phyloP scores from a whole-genome alignment of 2,329 filamentous ascomycete genomes.

The Tolypocladium sp. region DNA sequence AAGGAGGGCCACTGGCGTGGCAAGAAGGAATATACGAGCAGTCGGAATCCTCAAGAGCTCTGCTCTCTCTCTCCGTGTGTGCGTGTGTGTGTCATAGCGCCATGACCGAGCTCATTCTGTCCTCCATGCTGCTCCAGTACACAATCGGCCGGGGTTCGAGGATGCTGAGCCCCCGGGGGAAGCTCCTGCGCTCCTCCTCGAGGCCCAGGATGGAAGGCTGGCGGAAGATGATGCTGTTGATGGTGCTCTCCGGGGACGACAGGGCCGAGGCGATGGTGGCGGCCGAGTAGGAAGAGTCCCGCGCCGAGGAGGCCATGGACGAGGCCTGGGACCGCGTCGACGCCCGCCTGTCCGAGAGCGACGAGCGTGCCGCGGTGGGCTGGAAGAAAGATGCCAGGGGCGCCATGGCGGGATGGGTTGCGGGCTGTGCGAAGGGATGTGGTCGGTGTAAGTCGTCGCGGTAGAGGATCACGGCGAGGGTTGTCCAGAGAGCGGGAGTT shows the following conservation, averaged over 20 bases:
- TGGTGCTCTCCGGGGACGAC: slow-evolving; percentile 37
- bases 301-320: slow-evolving; percentile 31
- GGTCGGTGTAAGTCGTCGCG: not conserved
- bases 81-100: not conserved
- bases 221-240: slow-evolving; percentile 51
- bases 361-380: not conserved
- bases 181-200: slow-evolving; percentile 46
- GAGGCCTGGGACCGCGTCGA: slow-evolving; percentile 39
- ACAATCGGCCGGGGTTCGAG: slow-evolving; percentile 54
- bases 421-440: not conserved
- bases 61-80: not conserved
- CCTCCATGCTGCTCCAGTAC: slow-evolving; percentile 55
- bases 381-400: not conserved
- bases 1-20: not conserved
- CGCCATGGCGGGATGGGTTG: not conserved
- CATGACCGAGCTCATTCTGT: slow-evolving; percentile 37
- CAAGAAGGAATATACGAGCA: not conserved
- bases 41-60: not conserved
- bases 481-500: not conserved
- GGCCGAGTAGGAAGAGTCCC: slow-evolving; percentile 26
- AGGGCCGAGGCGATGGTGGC: slow-evolving; percentile 32
- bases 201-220: slow-evolving; percentile 48
- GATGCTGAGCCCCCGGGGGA: slow-evolving; percentile 43
- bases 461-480: not conserved
- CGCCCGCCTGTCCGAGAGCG: slow-evolving; percentile 9